These are phyloP conservation scores for Teratosphaeriaceae sp. DNA, from an alignment of 2,329 filamentous ascomycete genomes.

Conservation along the genomic window DNA sequence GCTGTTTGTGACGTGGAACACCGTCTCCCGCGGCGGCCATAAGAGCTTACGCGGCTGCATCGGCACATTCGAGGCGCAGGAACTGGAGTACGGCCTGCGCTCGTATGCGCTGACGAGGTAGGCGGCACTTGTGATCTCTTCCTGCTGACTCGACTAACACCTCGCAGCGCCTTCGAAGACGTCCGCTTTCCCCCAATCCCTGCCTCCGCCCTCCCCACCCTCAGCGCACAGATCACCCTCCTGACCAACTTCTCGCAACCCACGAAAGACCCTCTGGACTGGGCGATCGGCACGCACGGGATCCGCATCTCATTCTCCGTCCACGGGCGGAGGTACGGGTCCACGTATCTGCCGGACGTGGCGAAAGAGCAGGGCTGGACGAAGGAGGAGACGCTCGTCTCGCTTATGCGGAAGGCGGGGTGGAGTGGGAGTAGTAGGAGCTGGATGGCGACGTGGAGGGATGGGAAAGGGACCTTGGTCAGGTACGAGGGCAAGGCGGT, in stretches of 20 bases:
- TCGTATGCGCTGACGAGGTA: conserved; percentile 78
- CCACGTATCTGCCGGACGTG: conserved; percentile 90
- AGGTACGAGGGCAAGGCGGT: conserved; percentile 83
- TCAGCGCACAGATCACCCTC: conserved; percentile 66
- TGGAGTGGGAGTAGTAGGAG: conserved; percentile 58
- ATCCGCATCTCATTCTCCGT: conserved; percentile 79
- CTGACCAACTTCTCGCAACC: conserved; percentile 60
- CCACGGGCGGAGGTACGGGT: conserved; percentile 64
- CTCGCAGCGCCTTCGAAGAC: conserved; percentile 54
- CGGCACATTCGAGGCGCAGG: conserved; percentile 79
- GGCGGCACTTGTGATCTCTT: conserved; percentile 19
- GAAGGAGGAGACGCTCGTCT: conserved; percentile 84
- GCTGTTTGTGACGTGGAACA: conserved; percentile 95
- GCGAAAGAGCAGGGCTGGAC: conserved; percentile 90
- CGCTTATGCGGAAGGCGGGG: conserved; percentile 89
- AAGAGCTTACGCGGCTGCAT: conserved; percentile 86
- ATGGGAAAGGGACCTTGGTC: conserved; percentile 66
- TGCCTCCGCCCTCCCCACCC: conserved; percentile 60
- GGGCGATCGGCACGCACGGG: conserved; percentile 80
- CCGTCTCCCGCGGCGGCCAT: conserved; percentile 52
- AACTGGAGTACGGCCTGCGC: conserved; percentile 64
- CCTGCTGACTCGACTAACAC: conserved; percentile 6
- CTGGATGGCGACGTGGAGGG: conserved; percentile 59
- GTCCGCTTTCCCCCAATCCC: conserved; percentile 55
- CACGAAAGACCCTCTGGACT: conserved; percentile 64